These are phyloP conservation scores for Fimicolochytrium jonesii DNA, from an alignment of 192 early-diverging fungal species.

Conservation along the genomic window DNA sequence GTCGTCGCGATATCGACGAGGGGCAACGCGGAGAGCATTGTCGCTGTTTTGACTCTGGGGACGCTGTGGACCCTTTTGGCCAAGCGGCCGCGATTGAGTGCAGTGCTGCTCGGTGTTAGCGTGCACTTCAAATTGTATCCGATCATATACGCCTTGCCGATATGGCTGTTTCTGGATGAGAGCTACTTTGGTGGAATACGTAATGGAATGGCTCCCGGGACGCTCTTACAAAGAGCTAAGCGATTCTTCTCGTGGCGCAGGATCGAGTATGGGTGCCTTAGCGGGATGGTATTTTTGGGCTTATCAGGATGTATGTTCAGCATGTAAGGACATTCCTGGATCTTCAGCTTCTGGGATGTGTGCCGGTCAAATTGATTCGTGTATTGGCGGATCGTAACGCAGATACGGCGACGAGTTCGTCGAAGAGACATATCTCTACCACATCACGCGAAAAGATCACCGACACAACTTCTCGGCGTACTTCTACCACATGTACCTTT, in stretches of 20 bases:
- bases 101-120: conserved; percentile 77
- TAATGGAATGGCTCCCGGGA: too few relatives aligned
- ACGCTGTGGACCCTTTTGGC: conserved; percentile 64
- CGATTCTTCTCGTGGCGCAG: conserved; percentile 23
- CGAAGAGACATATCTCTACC: conserved; percentile 89
- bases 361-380: too few relatives aligned
- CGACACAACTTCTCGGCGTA: conserved; percentile 98
- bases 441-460: conserved; percentile 93
- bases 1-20: conserved; percentile 95
- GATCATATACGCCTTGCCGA: conserved; percentile 83
- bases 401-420: conserved; percentile 84
- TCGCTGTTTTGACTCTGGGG: conserved; percentile 73
- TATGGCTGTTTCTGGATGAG: conserved; percentile 48
- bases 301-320: conserved; percentile 32
- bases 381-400: neutral
- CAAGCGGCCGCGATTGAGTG: conserved; percentile 12
- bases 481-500: conserved; percentile 93
- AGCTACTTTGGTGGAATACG: too few relatives aligned
- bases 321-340: too few relatives aligned
- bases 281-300: conserved; percentile 33
- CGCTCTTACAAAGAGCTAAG: too few relatives aligned
- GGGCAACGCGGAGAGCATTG: conserved; percentile 86
- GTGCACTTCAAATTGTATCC: conserved; percentile 99
- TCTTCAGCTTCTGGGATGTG: too few relatives aligned
- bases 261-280: conserved; percentile 40